phyloP scores from a whole-genome alignment of 2,329 filamentous ascomycete species.

The Penicillium sp. region DNA sequence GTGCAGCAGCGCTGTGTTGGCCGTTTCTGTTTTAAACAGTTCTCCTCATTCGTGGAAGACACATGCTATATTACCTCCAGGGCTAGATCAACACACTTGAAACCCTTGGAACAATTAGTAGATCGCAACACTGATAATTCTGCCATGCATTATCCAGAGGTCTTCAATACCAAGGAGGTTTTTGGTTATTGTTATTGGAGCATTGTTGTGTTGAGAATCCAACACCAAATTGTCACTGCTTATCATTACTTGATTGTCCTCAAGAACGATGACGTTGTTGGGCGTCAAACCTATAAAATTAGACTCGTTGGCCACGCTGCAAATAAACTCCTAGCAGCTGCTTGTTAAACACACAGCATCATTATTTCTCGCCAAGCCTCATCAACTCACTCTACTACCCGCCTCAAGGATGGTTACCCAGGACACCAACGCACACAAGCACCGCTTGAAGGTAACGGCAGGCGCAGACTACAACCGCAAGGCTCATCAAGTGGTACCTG shows the following conservation, averaged over 20 bases:
- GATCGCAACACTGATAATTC: background rate
- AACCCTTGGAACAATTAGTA: background rate
- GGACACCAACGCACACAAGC: constrained; percentile 40
- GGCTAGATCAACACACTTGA: background rate
- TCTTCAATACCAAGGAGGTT: background rate
- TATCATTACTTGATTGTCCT: constrained; percentile 2
- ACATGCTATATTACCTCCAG: background rate
- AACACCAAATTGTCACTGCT: background rate
- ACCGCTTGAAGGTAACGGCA: constrained; percentile 77
- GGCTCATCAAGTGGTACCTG: constrained; percentile 71
- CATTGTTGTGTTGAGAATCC: background rate
- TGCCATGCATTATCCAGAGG: background rate
- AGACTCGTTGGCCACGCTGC: background rate
- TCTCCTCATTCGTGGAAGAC: background rate
- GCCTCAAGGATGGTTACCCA: background rate
- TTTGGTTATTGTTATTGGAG: background rate
- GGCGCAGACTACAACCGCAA: constrained; percentile 71
- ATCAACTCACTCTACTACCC: background rate
- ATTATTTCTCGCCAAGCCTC: background rate
- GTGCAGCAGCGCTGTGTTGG: no score
- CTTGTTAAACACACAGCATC: no score
- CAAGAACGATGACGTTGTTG: constrained; percentile 14
- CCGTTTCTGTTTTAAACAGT: background rate
- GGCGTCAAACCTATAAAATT: constrained; percentile 9
- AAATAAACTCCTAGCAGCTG: no score